phyloP scores from a whole-genome alignment of 805 yeast genomes.

The Spencermartinsiella europaea region DNA sequence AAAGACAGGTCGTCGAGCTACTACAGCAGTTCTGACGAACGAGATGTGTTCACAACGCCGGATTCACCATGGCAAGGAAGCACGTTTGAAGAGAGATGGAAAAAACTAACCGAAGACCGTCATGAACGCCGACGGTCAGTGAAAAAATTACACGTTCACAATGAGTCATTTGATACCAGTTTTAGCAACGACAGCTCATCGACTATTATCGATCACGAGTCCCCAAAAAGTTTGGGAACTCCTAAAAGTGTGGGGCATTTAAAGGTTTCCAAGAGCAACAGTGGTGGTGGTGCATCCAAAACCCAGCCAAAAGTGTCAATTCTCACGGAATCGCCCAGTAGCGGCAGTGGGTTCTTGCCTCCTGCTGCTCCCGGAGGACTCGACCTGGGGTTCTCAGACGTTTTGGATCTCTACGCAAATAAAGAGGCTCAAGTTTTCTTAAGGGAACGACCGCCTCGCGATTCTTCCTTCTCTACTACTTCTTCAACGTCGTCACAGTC shows the following conservation, averaged over 20 bases:
- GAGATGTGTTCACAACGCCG: conserved; percentile 11
- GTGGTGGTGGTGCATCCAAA: not conserved
- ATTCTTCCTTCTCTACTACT: not conserved
- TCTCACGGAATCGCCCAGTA: not conserved
- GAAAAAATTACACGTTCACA: not conserved
- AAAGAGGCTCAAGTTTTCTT: not conserved
- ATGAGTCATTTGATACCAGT: not conserved
- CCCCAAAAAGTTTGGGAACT: not conserved
- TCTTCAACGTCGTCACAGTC: not conserved
- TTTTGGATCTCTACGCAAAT: not conserved
- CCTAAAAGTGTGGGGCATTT: not conserved
- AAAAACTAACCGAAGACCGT: not conserved
- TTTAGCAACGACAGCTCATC: not conserved
- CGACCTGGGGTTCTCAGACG: not conserved
- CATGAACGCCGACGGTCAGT: not conserved
- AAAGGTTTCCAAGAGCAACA: not conserved
- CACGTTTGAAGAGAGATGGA: conserved; percentile 16
- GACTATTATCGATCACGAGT: not conserved
- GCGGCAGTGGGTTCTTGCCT: not conserved
- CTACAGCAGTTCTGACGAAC: not conserved
- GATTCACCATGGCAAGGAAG: conserved; percentile 19
- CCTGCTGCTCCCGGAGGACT: not conserved
- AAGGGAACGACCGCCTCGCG: not conserved
- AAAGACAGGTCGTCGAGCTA: not conserved
- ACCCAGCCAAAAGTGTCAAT: not conserved